Evolutionary conservation across 2,329 filamentous ascomycete species (phyloP).

Genomic region (Beauveria caledonica): DNA sequence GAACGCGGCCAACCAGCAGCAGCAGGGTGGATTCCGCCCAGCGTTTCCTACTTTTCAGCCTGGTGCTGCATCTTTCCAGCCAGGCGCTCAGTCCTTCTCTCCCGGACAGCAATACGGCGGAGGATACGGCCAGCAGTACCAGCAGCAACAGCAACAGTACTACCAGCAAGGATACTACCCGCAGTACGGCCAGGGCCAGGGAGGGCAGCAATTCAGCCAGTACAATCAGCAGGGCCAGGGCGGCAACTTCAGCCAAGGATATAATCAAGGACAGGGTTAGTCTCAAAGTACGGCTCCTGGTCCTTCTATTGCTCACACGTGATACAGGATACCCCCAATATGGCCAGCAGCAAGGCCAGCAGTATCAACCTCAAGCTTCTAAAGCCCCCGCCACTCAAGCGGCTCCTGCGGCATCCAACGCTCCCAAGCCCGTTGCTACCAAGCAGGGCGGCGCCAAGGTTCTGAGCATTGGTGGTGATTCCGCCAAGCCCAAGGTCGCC

Average conservation of each 20-base stretch:
- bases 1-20: conserved; percentile 42
- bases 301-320: conserved; percentile 12
- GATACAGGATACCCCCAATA: conserved; percentile 46
- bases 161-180: conserved; percentile 50
- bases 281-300: conserved; percentile 27
- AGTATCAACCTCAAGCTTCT: conserved; percentile 35
- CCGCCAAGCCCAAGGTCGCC: conserved; percentile 42
- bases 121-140: conserved; percentile 47
- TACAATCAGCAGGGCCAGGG: conserved; percentile 40
- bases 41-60: conserved; percentile 66
- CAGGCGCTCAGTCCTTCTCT: conserved; percentile 33
- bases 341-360: conserved; percentile 36
- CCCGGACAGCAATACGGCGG: conserved; percentile 52
- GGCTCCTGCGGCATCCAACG: conserved; percentile 33
- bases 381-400: conserved; percentile 34
- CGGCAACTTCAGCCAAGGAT: conserved; percentile 44
- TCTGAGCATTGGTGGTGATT: conserved; percentile 60
- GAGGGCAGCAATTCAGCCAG: conserved; percentile 32
- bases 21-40: conserved; percentile 44
- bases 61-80: conserved; percentile 61
- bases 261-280: conserved; percentile 35
- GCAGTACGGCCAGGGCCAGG: conserved; percentile 39
- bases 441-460: conserved; percentile 59
- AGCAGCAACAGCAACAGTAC: conserved; percentile 46
- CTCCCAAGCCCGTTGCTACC: conserved; percentile 54